Base-by-base conservation (phyloP, 2,329 filamentous ascomycete species). In the Colletotrichum horii region DNA sequence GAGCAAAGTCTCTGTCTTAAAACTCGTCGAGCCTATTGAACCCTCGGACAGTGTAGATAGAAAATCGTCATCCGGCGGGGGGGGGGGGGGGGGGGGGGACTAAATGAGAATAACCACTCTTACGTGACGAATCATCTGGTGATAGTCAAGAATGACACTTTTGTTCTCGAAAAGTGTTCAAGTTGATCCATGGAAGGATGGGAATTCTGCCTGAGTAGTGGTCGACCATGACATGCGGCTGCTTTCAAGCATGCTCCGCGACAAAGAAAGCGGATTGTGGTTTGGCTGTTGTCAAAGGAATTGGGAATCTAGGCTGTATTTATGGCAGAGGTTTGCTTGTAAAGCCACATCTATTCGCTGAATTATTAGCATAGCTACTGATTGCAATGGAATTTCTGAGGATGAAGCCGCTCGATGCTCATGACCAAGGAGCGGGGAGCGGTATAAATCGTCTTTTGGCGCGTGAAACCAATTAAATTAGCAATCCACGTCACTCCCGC, bases 281-380 rank as follows among this genome's bases (percentile, higher is more conserved):
- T 48, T 48, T 48, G 43, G 9, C n/a, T 48, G n/a, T 1, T 14
- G n/a, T 22, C 0, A 14, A 48, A 22, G 43, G 22, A n/a, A 3
- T 2, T 1, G 43, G 0, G 43, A 0, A 9, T 48, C 2, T 22
- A 22, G 0, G 0, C 43, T 48, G 43, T 22, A 8, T 14, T 14
- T 48, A 48, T 38, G 19, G 15, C 15, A 8, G 8, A 43, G 4
- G 8, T 8, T 19, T 19, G 4, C 4, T 43, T 43, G 16, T 43
- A 4, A 19, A 43, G 36, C 16, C 5, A 19, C 6, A 43, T 19
- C 1, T 4, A 19, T 19, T 4, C 36, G 19, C 36, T 8, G 2
- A 43, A 4, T 16, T 9, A 9, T 19, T 43, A 3, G 30, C 16
- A 19, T 9, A 1, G 4, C 8, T 16, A 19, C 19, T 2, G 16